Conservation (phyloP, 805 yeast genomes). For the Hanseniaspora lachancei region DNA sequence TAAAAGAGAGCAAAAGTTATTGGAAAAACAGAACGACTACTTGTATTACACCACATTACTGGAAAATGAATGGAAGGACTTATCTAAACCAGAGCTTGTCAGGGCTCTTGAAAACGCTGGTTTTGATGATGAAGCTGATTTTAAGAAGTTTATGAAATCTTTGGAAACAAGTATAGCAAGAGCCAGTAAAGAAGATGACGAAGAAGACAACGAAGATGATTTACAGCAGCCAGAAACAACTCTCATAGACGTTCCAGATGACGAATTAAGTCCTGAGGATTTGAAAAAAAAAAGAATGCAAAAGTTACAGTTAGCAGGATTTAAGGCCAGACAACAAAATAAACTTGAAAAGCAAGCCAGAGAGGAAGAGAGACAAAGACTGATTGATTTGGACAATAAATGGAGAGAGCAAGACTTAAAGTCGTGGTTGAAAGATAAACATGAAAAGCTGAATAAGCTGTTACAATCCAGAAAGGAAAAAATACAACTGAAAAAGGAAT, state of each 20-base stretch:
- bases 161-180: constrained; percentile 58
- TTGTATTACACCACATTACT: constrained; percentile 53
- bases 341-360: constrained; percentile 65
- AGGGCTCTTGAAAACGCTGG: constrained; percentile 56
- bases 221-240: constrained; percentile 45
- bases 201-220: constrained; percentile 35
- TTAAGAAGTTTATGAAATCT: constrained; percentile 48
- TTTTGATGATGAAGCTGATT: constrained; percentile 60
- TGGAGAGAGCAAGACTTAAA: constrained; percentile 65
- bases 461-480: constrained; percentile 55
- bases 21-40: constrained; percentile 68
- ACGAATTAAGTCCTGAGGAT: constrained; percentile 63
- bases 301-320: constrained; percentile 66
- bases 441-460: constrained; percentile 45
- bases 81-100: constrained; percentile 42
- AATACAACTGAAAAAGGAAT: constrained; percentile 55
- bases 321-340: constrained; percentile 75
- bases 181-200: constrained; percentile 51
- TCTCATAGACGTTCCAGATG: constrained; percentile 72
- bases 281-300: constrained; percentile 80
- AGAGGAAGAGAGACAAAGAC: constrained; percentile 42
- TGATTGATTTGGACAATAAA: constrained; percentile 51
- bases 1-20: constrained; percentile 63
- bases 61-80: constrained; percentile 33
- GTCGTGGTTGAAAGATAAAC: constrained; percentile 68